A percentile compares a stretch with the other conserved stretches of the same genome.
phyloP scores from a whole-genome alignment of 169 alveolate genomes.

The Eimeria necatrix region DNA sequence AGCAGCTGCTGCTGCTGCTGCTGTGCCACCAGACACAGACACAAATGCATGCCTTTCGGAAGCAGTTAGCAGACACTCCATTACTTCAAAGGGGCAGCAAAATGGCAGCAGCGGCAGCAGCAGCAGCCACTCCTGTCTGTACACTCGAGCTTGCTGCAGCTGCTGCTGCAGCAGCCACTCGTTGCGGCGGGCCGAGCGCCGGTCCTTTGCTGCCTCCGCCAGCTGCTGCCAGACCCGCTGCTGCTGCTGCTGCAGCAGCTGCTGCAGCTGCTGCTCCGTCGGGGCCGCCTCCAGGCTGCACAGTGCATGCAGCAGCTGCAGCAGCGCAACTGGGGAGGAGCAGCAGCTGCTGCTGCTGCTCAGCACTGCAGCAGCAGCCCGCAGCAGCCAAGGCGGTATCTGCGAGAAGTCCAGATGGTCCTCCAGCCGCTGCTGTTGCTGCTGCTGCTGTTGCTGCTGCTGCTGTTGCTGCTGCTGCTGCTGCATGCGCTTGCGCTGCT shows the following conservation, averaged over 20 bases:
- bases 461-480: slow-evolving; percentile 49
- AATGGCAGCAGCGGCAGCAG: slow-evolving; percentile 57
- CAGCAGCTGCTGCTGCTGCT: not conserved
- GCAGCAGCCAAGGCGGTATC: slow-evolving; percentile 45
- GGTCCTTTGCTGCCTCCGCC: not conserved
- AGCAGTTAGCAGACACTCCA: slow-evolving; percentile 15
- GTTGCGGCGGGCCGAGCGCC: not conserved
- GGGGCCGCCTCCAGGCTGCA: slow-evolving; percentile 3
- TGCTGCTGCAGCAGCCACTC: slow-evolving; percentile 20
- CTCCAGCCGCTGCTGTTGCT: not conserved
- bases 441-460: slow-evolving; percentile 1
- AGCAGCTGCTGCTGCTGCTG: slow-evolving; percentile 20
- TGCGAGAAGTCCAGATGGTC: slow-evolving; percentile 10
- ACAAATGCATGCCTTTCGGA: not conserved
- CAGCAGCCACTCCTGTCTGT: slow-evolving; percentile 43
- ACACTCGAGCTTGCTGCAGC: slow-evolving; percentile 39
- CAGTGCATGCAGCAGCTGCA: slow-evolving; percentile 59
- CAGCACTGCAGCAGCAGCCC: slow-evolving; percentile 21
- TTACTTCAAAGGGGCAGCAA: not conserved
- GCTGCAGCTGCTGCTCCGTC: slow-evolving; percentile 44
- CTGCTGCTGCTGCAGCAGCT: slow-evolving; percentile 34
- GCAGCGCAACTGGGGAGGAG: slow-evolving; percentile 20
- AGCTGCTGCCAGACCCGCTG: not conserved
- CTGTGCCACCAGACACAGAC: not conserved
- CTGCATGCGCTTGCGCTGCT: not conserved